A percentile compares a stretch with the other conserved stretches of the same genome.
These are phyloP conservation scores for Magnolia officinalis DNA, from an alignment of 164 flowering plant species.

Conservation along the genomic window DNA sequence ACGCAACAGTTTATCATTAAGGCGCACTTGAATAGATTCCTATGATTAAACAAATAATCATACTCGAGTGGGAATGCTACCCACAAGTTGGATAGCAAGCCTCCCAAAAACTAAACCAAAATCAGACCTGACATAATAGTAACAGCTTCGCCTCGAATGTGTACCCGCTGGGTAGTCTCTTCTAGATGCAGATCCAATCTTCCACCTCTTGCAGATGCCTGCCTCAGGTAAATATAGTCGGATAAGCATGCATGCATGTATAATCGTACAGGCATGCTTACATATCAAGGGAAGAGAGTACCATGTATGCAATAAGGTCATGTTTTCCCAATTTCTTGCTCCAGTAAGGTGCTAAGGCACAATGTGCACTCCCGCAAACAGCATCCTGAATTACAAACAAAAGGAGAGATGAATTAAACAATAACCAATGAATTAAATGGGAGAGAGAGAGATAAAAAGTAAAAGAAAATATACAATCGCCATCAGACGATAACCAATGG, in stretches of 20 bases:
- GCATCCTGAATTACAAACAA: slow-evolving; percentile 53
- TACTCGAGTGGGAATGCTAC: too few relatives aligned
- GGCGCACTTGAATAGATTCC: too few relatives aligned
- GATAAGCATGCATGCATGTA: background rate
- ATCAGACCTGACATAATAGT: slow-evolving; percentile 71
- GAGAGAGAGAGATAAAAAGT: too few relatives aligned
- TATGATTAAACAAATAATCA: too few relatives aligned
- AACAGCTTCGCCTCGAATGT: slow-evolving; percentile 64
- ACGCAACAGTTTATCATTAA: too few relatives aligned
- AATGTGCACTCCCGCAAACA: slow-evolving; percentile 83
- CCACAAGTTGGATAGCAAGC: too few relatives aligned
- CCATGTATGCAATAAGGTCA: slow-evolving; percentile 57
- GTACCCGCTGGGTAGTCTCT: slow-evolving; percentile 49
- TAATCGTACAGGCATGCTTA: background rate
- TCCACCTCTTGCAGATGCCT: slow-evolving; percentile 88
- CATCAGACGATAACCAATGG: too few relatives aligned
- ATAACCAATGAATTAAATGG: background rate
- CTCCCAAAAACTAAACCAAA: slow-evolving; percentile 27
- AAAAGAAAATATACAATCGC: too few relatives aligned
- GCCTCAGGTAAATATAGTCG: background rate
- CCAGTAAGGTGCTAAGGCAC: slow-evolving; percentile 76
- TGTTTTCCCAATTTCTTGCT: slow-evolving; percentile 58
- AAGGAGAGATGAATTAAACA: background rate
- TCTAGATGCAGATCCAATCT: slow-evolving; percentile 52
- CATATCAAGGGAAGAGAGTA: slow-evolving; percentile 18